Evolutionary conservation across 768 basidiomycete species (phyloP).

Genomic region (Holtermanniella nyarrowii): DNA sequence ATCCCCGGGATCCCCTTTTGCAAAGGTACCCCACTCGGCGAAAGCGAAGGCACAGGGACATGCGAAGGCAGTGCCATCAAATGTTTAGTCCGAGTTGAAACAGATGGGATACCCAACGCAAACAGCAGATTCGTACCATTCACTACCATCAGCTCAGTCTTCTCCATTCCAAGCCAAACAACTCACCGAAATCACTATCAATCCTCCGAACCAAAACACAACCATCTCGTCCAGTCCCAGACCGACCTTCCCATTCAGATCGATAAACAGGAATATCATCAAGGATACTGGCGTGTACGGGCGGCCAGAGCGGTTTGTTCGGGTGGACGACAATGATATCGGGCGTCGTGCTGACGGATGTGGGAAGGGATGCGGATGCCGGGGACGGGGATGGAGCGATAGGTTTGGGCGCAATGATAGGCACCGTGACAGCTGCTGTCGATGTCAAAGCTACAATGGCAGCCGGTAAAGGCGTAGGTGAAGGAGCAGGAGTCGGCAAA

Average conservation of each 20-base stretch:
- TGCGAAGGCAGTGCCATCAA: slow-evolving; percentile 13
- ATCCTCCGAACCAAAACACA: slow-evolving; percentile 8
- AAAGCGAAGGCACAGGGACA: slow-evolving; percentile 6
- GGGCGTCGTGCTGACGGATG: no score
- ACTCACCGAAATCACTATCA: slow-evolving; percentile 32
- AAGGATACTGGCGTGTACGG: not conserved
- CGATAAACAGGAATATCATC: not conserved
- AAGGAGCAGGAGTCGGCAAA: not conserved
- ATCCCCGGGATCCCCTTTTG: slow-evolving; percentile 17
- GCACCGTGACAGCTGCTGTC: not conserved
- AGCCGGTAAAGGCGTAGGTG: not conserved
- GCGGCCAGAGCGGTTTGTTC: not conserved
- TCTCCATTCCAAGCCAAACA: not conserved
- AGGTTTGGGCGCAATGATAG: slow-evolving; percentile 1
- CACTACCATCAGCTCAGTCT: slow-evolving; percentile 8
- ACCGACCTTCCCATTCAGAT: not conserved
- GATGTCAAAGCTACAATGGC: not conserved
- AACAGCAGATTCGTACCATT: slow-evolving; percentile 24
- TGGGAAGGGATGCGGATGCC: not conserved
- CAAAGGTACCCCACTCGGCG: slow-evolving; percentile 2
- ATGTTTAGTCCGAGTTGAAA: slow-evolving; percentile 12
- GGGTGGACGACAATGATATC: not conserved
- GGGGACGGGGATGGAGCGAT: slow-evolving; percentile 4
- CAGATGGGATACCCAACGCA: slow-evolving; percentile 18
- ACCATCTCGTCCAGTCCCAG: not conserved